Conservation (phyloP, 345 rosid genomes). For the Moricandia moricandioides region DNA sequence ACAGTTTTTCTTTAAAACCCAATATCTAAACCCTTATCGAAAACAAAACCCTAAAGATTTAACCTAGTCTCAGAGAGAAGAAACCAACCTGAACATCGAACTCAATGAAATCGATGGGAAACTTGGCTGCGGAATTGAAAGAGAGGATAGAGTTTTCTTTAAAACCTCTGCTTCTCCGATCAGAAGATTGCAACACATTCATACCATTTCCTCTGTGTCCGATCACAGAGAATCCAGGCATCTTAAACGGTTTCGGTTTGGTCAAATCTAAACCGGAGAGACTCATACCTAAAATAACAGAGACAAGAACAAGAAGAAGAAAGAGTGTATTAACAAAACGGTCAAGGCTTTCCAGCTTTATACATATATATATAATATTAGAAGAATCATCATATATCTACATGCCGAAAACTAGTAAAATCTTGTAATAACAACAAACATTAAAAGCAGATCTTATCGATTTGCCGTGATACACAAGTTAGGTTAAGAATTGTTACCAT, state of each 20-base stretch:
- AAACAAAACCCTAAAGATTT: neutral
- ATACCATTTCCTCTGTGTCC: constrained; percentile 97
- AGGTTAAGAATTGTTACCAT: constrained; percentile 14
- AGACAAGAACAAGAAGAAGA: neutral
- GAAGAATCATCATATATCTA: neutral
- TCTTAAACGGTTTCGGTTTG: constrained; percentile 44
- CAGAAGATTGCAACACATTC: constrained; percentile 62
- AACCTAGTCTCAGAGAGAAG: neutral
- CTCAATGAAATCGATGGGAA: constrained; percentile 77
- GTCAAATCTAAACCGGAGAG: constrained; percentile 33
- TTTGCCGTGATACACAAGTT: neutral
- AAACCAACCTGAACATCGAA: constrained; percentile 94
- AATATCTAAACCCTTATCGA: neutral
- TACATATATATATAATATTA: neutral
- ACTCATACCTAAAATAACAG: neutral
- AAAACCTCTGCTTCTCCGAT: constrained; percentile 59
- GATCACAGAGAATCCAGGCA: constrained; percentile 64
- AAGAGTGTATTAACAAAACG: neutral
- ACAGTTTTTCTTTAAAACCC: neutral
- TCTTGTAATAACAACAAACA: neutral
- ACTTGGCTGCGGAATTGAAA: constrained; percentile 71
- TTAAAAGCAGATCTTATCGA: neutral
- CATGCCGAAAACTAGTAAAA: neutral
- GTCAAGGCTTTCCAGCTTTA: neutral
- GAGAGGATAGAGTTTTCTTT: constrained; percentile 82